Evolutionary conservation across 2,329 filamentous ascomycete species (phyloP), one percentile per base, ranked within the genome.

Genomic region (Aplosporella prunicola): DNA sequence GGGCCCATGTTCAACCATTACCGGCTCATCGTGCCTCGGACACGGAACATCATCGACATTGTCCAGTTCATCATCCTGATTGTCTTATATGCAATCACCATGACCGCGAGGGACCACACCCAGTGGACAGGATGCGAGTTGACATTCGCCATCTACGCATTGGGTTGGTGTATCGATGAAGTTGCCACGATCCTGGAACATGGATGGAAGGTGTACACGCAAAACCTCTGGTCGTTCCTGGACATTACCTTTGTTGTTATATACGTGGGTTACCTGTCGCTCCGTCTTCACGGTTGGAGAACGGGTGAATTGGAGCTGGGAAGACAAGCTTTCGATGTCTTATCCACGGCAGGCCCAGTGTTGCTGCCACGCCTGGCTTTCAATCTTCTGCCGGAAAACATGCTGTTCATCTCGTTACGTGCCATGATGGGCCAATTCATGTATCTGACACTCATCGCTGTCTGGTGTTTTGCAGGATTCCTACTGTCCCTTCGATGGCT

Each of bases 381-480:
- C 59, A 89, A 85, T 46, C 55, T 89, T 32, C 74, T 91, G 54
- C 84, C 83, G 0, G 82, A 89, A 51, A 91, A 91, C 50, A 73
- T 93, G 58, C 74, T 91, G 2, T 88, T 93, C 51, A 71, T 93
- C 39, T 83, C 82, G 0, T 64, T 93, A 3, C 69, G 84, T 32
- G 82, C 82, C 6, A 91, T 91, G 83, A 83, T 93, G 74, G 76
- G 76, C 5, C 81, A 93, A 52, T 93, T 93, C 51, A 77, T 80
- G n/a, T 67, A 85, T 31, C 67, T 91, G 3, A 87, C 82, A 0
- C 65, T 78, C 2, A 64, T 93, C 20, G 81, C 83, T 5, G 74
- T 74, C 3, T 93, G 85, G 85, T 89, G 83, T 53, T 91, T 91
- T 53, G 74, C 76, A 29, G 85, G 85, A 3, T 91, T 93, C 57